These are phyloP conservation scores for Russula foetens DNA, from an alignment of 768 basidiomycete species.

Conservation along the genomic window DNA sequence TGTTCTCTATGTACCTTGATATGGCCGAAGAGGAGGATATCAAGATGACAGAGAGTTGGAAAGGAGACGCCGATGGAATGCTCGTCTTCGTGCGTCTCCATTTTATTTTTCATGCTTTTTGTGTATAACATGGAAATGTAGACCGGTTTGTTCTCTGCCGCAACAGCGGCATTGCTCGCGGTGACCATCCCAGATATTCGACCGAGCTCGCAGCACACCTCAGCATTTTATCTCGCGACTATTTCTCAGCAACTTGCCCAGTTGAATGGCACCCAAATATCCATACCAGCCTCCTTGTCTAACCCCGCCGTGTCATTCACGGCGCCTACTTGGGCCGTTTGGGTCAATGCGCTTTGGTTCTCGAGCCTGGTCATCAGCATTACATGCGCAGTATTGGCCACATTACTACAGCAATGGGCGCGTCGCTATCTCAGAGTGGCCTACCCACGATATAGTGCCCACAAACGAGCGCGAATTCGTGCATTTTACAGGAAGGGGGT, in stretches of 20 bases:
- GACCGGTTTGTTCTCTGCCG: slow-evolving; percentile 16
- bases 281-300: not conserved
- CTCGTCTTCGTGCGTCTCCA: slow-evolving; percentile 8
- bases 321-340: slow-evolving; percentile 27
- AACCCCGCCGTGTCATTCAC: slow-evolving; percentile 9
- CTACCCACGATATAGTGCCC: slow-evolving; percentile 24
- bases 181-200: slow-evolving; percentile 2
- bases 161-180: slow-evolving; percentile 10
- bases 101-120: not conserved
- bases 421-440: slow-evolving; percentile 29
- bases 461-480: slow-evolving; percentile 34
- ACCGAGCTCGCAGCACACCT: not conserved
- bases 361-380: slow-evolving; percentile 31
- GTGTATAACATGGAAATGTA: not conserved
- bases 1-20: slow-evolving; percentile 15
- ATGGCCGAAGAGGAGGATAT: slow-evolving; percentile 3
- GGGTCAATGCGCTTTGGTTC: slow-evolving; percentile 39
- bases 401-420: slow-evolving; percentile 44
- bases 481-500: slow-evolving; percentile 33
- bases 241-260: not conserved
- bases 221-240: slow-evolving; percentile 2
- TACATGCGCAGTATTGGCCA: slow-evolving; percentile 35
- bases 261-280: not conserved
- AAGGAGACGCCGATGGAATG: slow-evolving; percentile 11
- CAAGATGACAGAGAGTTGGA: slow-evolving; percentile 6